Conservation (phyloP, 164 flowering plant species). For the Vitis rotundifolia region DNA sequence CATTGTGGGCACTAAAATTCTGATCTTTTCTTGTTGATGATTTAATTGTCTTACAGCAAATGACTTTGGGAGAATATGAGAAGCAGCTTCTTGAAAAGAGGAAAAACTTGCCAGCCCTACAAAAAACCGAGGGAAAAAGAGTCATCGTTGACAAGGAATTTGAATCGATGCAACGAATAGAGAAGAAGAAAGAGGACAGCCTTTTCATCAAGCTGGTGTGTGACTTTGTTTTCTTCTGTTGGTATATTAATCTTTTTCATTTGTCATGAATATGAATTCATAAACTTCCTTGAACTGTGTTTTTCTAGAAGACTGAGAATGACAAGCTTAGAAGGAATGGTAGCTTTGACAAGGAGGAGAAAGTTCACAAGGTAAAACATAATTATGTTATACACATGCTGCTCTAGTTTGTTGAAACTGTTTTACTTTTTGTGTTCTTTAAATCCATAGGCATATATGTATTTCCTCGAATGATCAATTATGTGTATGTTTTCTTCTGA, state of each 20-base stretch:
- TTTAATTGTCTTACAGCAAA: constrained; percentile 21
- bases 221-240: not conserved
- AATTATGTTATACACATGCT: not conserved
- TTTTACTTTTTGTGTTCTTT: too few species aligned
- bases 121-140: constrained; percentile 31
- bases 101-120: constrained; percentile 29
- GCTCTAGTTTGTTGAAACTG: not conserved
- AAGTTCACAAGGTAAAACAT: constrained; percentile 28
- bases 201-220: constrained; percentile 27
- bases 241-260: not conserved
- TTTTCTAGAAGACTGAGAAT: constrained; percentile 32
- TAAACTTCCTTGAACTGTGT: not conserved
- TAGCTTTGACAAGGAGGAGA: constrained; percentile 33
- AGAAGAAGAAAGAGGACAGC: constrained; percentile 30
- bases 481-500: too few species aligned
- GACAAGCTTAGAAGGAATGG: constrained; percentile 34
- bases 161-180: constrained; percentile 32
- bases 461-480: too few species aligned
- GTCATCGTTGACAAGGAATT: constrained; percentile 35
- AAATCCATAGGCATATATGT: too few species aligned
- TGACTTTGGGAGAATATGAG: constrained; percentile 40
- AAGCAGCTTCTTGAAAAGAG: constrained; percentile 30
- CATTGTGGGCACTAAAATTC: not conserved
- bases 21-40: not conserved
- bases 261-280: not conserved